phyloP scores from a whole-genome alignment of 768 basidiomycete genomes.

The Leccinum pellstonianum region DNA sequence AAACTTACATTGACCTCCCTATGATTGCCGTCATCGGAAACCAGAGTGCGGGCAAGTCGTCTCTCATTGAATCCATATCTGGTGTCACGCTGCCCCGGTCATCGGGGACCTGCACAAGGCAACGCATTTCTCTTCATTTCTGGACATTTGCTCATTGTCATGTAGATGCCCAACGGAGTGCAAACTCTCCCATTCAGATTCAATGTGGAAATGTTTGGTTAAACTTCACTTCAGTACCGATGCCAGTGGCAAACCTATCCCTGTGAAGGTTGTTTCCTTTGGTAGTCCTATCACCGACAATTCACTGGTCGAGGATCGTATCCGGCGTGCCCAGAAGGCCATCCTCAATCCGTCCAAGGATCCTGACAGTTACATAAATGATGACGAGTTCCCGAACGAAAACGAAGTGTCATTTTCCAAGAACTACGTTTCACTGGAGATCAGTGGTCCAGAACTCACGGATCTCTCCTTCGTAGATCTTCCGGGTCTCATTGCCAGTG shows the following conservation, averaged over 20 bases:
- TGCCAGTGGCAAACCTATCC: no score
- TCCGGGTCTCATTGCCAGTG: conserved; percentile 62
- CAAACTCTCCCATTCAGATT: conserved; percentile 44
- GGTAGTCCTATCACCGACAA: conserved; percentile 51
- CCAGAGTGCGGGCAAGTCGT: conserved; percentile 76
- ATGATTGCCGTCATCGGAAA: conserved; percentile 71
- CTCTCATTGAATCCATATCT: conserved; percentile 74
- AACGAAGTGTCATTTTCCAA: conserved; percentile 45
- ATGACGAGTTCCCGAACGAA: conserved; percentile 10
- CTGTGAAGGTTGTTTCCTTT: conserved; percentile 36
- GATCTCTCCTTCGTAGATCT: conserved; percentile 67
- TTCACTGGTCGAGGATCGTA: conserved; percentile 58
- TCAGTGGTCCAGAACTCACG: conserved; percentile 57
- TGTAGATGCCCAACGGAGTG: conserved; percentile 59
- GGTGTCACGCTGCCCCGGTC: conserved; percentile 69
- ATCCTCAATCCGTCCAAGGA: conserved; percentile 55
- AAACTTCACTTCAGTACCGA: no score
- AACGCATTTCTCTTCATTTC: background rate
- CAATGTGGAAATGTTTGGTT: conserved; percentile 29
- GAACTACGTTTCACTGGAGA: conserved; percentile 56
- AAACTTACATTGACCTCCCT: conserved; percentile 70
- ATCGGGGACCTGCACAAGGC: conserved; percentile 78
- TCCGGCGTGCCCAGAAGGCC: conserved; percentile 63
- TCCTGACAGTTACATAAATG: conserved; percentile 12
- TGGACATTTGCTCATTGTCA: background rate